Evolutionary conservation across 2,329 filamentous ascomycete genomes (phyloP), one percentile per base, ranked within the genome.

Genomic region (Acarospora socialis): DNA sequence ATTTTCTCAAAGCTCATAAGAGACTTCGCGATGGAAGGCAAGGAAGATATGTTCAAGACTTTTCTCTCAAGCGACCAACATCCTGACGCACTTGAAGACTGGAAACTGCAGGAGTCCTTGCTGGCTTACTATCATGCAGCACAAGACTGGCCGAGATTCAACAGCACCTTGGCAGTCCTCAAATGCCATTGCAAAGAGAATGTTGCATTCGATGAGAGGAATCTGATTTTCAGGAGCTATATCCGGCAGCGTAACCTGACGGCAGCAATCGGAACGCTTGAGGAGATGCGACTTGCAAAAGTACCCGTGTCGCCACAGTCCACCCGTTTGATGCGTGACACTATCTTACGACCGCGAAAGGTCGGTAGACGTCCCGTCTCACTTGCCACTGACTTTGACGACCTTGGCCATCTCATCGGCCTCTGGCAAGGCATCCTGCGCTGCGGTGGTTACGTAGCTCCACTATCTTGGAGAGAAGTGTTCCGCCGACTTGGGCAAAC

Each of bases 1-100:
- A 64, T 68, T 2, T 93, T 83, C 47, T 67, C 71, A 26, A 65
- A 67, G 24, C 63, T 80, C 7, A 46, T 92, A 4, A 61, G 70
- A 23, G 68, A 71, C 34, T 70, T 90, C 35, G 76, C 76, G 4
- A 53, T 53, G 13, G 60, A 66, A 20, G 61, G 65, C 18, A 65
- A 77, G n/a, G 60, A 56, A 19, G 53, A 59, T 5, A 46, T 73
- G 13, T 60, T 73, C 32, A 50, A 60, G 6, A 60, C 63, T 38
- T 47, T 76, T 7, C 44, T 75, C 5, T 46, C 60, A 22, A 74
- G 65, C 41, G 74, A 80, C 46, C 67, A 76, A 36, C 74, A 79
- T 52, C 73, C 73, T 2, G 73, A 77, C 38, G 60, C 65, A 5
- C 65, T 75, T 30, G 72, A 73, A 41, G 65, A 79, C 44, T 41